Conservation (phyloP, 2,329 filamentous ascomycete genomes). For the Leptographium galeiforme region DNA sequence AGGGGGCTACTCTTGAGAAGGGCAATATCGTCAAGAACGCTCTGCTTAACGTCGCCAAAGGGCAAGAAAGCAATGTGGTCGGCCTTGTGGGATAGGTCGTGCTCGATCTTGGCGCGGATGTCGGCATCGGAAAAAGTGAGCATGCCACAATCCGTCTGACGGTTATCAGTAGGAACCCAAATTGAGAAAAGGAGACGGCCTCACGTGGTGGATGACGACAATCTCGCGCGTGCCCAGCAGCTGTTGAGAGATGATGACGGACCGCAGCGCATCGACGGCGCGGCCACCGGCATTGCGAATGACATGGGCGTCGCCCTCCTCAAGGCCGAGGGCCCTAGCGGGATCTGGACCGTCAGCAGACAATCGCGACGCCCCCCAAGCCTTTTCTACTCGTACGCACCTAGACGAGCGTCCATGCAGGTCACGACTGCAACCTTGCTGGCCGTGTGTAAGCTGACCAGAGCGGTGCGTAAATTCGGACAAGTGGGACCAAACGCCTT, state of each 20-base stretch:
- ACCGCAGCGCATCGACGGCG: constrained; percentile 56
- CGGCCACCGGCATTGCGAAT: constrained; percentile 62
- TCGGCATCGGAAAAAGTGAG: constrained; percentile 49
- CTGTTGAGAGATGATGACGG: constrained; percentile 69
- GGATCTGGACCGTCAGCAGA: constrained; percentile 32
- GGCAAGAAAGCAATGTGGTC: constrained; percentile 45
- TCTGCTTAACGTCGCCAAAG: constrained; percentile 49
- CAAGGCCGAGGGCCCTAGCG: constrained; percentile 53
- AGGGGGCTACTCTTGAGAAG: constrained; percentile 47
- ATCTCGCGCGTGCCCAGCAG: constrained; percentile 66
- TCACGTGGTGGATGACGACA: constrained; percentile 54
- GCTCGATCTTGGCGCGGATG: constrained; percentile 37
- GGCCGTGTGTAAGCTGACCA: background rate
- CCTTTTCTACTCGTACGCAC: background rate
- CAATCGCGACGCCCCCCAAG: background rate
- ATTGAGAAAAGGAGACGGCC: background rate
- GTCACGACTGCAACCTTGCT: constrained; percentile 34
- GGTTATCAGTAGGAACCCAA: background rate
- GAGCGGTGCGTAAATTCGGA: background rate
- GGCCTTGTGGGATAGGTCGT: constrained; percentile 41
- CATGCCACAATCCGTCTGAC: constrained; percentile 55
- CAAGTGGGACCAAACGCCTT: constrained; percentile 43
- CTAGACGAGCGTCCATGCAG: constrained; percentile 68
- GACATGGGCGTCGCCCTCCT: constrained; percentile 67
- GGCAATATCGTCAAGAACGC: constrained; percentile 51